Evolutionary conservation across 192 early-diverging fungal species (phyloP).

Genomic region (Phlyctochytrium planicorne): DNA sequence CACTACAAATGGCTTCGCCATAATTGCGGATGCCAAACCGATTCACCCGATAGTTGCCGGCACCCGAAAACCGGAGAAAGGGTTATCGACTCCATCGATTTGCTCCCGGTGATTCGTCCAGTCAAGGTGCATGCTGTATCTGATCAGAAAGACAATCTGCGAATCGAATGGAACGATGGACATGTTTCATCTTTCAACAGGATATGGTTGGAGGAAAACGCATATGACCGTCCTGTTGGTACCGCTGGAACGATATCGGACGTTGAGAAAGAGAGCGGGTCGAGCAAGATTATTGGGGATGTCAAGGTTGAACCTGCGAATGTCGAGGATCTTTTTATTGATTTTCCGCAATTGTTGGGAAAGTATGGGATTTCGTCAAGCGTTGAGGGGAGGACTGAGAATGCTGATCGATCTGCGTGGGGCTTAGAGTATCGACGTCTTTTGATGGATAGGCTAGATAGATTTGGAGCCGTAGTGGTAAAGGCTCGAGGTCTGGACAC

Average conservation of each 20-base stretch:
- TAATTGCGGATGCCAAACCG: not conserved
- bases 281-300: too few relatives aligned
- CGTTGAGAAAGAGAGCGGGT: not conserved
- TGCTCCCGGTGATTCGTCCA: too few relatives aligned
- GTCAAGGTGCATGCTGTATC: not conserved
- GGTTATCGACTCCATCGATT: not conserved
- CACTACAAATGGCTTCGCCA: not conserved
- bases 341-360: not conserved
- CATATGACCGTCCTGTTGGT: not conserved
- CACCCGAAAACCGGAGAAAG: not conserved
- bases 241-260: not conserved
- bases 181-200: not conserved
- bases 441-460: not conserved
- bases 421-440: not conserved
- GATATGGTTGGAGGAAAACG: not conserved
- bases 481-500: not conserved
- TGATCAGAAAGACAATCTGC: not conserved
- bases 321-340: not conserved
- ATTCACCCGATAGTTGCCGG: too few relatives aligned
- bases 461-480: not conserved
- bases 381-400: not conserved
- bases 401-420: not conserved
- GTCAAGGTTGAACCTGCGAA: not conserved
- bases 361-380: not conserved
- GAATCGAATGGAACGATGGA: not conserved